Evolutionary conservation across 306 rosid genomes (phyloP).

Genomic region (Canavalia gladiata): DNA sequence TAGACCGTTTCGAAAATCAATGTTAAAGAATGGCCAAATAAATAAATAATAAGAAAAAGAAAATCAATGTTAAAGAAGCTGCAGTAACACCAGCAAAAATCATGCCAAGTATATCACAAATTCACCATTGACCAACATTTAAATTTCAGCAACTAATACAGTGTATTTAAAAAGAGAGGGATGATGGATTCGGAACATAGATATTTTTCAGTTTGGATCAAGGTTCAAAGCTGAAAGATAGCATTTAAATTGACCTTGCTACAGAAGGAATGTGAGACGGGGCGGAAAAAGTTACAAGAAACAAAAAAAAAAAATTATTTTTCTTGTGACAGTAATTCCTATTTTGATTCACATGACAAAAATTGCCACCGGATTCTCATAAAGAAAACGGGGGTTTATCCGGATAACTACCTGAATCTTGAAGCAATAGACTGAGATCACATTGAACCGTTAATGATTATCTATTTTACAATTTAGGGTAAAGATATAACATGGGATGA

Average conservation of each 20-base stretch:
- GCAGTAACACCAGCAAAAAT: not conserved
- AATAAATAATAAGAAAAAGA: no score
- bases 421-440: slow-evolving; percentile 46
- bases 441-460: slow-evolving; percentile 32
- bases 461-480: slow-evolving; percentile 44
- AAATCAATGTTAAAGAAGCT: not conserved
- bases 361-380: slow-evolving; percentile 50
- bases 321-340: no score
- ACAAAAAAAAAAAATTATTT: not conserved
- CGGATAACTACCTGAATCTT: slow-evolving; percentile 36
- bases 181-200: no score
- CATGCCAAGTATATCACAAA: not conserved
- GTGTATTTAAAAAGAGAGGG: no score
- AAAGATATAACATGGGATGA: slow-evolving; percentile 19
- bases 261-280: not conserved
- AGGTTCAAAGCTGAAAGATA: not conserved
- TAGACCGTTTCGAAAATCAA: not conserved
- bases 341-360: slow-evolving; percentile 43
- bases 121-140: not conserved
- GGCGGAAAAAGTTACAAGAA: not conserved
- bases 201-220: not conserved
- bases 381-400: slow-evolving; percentile 33
- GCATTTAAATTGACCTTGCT: not conserved
- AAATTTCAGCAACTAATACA: no score
- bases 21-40: not conserved